Percentiles rank a stretch among this genome's conserved stretches.
These are phyloP conservation scores for Tetrahymena elliotti DNA, from an alignment of 73 alveolate species.

Conservation along the genomic window DNA sequence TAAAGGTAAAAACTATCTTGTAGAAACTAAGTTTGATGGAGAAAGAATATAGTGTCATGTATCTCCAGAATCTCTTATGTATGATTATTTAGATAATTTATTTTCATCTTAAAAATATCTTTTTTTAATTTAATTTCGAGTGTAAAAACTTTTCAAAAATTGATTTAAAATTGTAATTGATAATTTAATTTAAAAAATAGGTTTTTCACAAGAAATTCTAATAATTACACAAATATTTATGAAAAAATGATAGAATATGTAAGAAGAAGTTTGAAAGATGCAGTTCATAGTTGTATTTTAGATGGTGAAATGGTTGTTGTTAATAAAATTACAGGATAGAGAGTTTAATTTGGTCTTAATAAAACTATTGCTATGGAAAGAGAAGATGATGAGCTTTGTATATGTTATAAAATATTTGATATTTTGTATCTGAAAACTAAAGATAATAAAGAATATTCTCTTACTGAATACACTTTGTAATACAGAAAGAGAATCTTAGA, in stretches of 20 bases:
- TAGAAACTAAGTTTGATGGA: conserved; percentile 96
- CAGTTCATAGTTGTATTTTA: conserved; percentile 69
- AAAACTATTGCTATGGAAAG: conserved; percentile 89
- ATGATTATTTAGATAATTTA: neutral
- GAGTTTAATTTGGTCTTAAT: conserved; percentile 88
- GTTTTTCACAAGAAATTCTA: conserved; percentile 85
- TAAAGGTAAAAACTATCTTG: conserved; percentile 54
- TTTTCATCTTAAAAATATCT: too few species aligned
- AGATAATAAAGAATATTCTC: conserved; percentile 67
- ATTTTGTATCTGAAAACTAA: conserved; percentile 70
- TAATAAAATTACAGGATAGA: conserved; percentile 58
- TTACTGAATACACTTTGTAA: conserved; percentile 68
- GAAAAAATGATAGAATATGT: conserved; percentile 73
- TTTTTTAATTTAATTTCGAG: too few species aligned
- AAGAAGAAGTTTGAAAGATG: conserved; percentile 62
- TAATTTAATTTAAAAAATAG: conserved; percentile 36
- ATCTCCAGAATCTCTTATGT: conserved; percentile 45
- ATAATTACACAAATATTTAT: conserved; percentile 80
- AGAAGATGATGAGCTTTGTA: conserved; percentile 67
- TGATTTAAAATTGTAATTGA: too few species aligned
- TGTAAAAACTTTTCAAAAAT: too few species aligned
- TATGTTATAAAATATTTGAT: conserved; percentile 88
- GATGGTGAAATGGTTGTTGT: conserved; percentile 96
- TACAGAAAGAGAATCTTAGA: conserved; percentile 76
- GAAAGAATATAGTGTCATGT: conserved; percentile 93